Evolutionary conservation across 768 basidiomycete genomes (phyloP).

Genomic region (Gautieria morchelliformis): DNA sequence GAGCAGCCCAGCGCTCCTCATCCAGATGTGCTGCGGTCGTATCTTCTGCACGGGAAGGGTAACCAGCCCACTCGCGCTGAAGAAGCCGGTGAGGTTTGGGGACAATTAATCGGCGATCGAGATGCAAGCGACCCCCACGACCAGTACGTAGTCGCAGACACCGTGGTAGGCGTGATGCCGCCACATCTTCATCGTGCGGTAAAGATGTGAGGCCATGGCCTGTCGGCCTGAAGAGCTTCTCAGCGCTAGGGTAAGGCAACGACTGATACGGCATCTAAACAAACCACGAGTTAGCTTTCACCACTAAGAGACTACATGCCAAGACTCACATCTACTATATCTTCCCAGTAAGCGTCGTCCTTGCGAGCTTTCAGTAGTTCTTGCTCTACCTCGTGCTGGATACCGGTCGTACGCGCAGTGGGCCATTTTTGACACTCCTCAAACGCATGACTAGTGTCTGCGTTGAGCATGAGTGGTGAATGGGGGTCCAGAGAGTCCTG

Average conservation of each 20-base stretch:
- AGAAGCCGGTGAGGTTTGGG: constrained; percentile 7
- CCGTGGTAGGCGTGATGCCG: constrained; percentile 29
- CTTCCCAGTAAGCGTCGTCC: constrained; percentile 76
- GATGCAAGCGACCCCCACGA: constrained; percentile 67
- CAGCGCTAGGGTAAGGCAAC: constrained; percentile 43
- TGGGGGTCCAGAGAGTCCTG: constrained; percentile 34
- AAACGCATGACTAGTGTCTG: constrained; percentile 27
- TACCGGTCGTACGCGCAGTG: constrained; percentile 51
- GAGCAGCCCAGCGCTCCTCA: neutral
- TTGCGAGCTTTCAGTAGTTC: constrained; percentile 57
- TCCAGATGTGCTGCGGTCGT: neutral
- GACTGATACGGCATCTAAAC: constrained; percentile 63
- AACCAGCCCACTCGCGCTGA: constrained; percentile 3
- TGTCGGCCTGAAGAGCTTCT: constrained; percentile 52
- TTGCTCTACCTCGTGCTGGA: constrained; percentile 55
- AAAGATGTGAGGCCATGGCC: constrained; percentile 18
- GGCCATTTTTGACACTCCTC: constrained; percentile 48
- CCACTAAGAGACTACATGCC: neutral
- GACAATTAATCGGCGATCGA: constrained; percentile 56
- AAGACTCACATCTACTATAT: constrained; percentile 63
- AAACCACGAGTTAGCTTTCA: neutral
- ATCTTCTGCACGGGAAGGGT: neutral
- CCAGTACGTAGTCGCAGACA: constrained; percentile 66
- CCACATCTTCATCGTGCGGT: constrained; percentile 21
- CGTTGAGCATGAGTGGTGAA: constrained; percentile 29